Evolutionary conservation across 129 eudicot species (phyloP).

Genomic region (carrot (Daucus carota)): DNA sequence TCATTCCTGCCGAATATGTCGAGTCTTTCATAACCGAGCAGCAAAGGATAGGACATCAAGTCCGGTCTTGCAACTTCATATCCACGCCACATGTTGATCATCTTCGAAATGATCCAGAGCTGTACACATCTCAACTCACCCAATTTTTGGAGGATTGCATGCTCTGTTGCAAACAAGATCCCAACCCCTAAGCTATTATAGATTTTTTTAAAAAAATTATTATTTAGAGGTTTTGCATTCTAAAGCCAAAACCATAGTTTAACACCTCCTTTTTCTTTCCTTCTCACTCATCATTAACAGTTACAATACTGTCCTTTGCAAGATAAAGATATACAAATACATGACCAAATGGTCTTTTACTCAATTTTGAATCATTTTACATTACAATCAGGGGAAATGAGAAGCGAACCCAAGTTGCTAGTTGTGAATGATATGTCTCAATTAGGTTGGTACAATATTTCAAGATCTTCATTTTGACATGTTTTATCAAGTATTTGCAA

Average conservation of each 20-base stretch:
- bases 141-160: constrained; percentile 79
- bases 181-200: constrained; percentile 8
- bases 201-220: not conserved
- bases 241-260: not conserved
- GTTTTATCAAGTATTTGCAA: too few relatives aligned
- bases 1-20: constrained; percentile 66
- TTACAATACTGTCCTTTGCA: not conserved
- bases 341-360: constrained; percentile 8
- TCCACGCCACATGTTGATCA: constrained; percentile 97
- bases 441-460: too few relatives aligned
- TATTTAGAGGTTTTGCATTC: not conserved
- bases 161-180: constrained; percentile 37
- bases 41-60: constrained; percentile 61
- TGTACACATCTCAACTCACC: constrained; percentile 83
- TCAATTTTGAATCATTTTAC: too few relatives aligned
- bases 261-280: not conserved
- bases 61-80: constrained; percentile 85
- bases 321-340: constrained; percentile 1
- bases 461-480: too few relatives aligned
- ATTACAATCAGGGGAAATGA: too few relatives aligned
- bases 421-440: not conserved
- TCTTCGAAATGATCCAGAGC: constrained; percentile 76
- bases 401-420: not conserved
- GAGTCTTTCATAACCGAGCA: constrained; percentile 85
- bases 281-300: not conserved